Percentiles rank a stretch among this genome's conserved stretches.
These are phyloP conservation scores for Pyrrhoderma lamaoense DNA, from an alignment of 1,284 basidiomycete genomes.

Conservation along the genomic window DNA sequence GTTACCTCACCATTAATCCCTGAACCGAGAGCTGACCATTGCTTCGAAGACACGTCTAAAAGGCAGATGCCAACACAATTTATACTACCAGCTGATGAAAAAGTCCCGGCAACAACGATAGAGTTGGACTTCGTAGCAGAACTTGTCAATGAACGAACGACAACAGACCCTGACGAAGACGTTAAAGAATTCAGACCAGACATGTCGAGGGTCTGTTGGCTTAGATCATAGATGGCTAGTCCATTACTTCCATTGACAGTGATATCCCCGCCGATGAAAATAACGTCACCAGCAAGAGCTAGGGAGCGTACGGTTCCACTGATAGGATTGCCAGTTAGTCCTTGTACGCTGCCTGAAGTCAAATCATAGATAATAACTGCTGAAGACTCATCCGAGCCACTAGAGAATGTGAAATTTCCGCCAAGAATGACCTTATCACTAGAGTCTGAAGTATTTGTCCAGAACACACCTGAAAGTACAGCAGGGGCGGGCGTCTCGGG, in stretches of 20 bases:
- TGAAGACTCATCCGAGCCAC: slow-evolving; percentile 37
- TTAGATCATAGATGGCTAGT: slow-evolving; percentile 73
- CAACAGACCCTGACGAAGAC: slow-evolving; percentile 47
- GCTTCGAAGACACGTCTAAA: slow-evolving; percentile 57
- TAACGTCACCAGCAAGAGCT: slow-evolving; percentile 52
- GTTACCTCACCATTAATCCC: slow-evolving; percentile 81
- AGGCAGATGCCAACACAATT: slow-evolving; percentile 77
- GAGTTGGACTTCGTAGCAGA: slow-evolving; percentile 55
- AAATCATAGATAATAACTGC: slow-evolving; percentile 75
- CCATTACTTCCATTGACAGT: slow-evolving; percentile 49
- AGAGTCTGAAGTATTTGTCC: slow-evolving; percentile 71
- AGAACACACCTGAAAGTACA: slow-evolving; percentile 83
- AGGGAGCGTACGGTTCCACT: slow-evolving; percentile 71
- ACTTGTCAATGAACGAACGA: slow-evolving; percentile 69
- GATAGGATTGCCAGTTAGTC: slow-evolving; percentile 53
- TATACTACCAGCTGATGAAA: slow-evolving; percentile 71
- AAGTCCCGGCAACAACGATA: slow-evolving; percentile 82
- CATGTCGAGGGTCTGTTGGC: slow-evolving; percentile 50
- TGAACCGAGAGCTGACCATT: slow-evolving; percentile 78
- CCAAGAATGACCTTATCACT: slow-evolving; percentile 74
- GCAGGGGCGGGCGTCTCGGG: slow-evolving; percentile 64
- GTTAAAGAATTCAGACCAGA: slow-evolving; percentile 53
- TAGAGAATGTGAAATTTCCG: slow-evolving; percentile 77
- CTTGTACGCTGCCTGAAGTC: slow-evolving; percentile 39
- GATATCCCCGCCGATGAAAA: slow-evolving; percentile 82